Conservation (phyloP, 495 filamentous ascomycete species). For the Penicillium pancosmium region DNA sequence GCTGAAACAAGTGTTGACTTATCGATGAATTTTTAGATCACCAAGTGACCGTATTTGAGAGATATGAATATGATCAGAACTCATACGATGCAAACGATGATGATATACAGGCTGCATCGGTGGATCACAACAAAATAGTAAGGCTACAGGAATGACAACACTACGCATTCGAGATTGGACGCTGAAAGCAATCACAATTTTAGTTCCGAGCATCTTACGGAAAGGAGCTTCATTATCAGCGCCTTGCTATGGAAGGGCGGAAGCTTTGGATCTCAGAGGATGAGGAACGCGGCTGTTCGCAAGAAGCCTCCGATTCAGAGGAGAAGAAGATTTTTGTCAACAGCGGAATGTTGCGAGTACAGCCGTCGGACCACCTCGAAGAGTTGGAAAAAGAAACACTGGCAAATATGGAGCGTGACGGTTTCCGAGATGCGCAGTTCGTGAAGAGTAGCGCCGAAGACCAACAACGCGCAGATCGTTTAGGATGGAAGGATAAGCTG, state of each 20-base stretch:
- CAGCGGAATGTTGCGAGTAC: slow-evolving; percentile 20
- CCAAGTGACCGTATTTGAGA: slow-evolving; percentile 20
- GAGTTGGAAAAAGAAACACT: slow-evolving; percentile 18
- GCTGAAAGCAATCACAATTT: neutral
- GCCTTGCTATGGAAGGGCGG: slow-evolving; percentile 21
- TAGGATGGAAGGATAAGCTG: slow-evolving; percentile 21
- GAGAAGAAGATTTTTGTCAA: slow-evolving; percentile 16
- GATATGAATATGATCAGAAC: slow-evolving; percentile 16
- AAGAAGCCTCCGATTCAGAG: neutral
- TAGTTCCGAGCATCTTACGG: slow-evolving; percentile 26
- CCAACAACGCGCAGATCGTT: slow-evolving; percentile 12
- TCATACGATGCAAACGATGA: slow-evolving; percentile 15
- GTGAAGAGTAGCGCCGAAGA: slow-evolving; percentile 20
- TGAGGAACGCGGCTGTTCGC: slow-evolving; percentile 14
- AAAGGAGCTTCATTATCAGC: slow-evolving; percentile 22
- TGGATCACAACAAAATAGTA: slow-evolving; percentile 24
- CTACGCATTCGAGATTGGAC: neutral
- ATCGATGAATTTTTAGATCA: slow-evolving; percentile 7
- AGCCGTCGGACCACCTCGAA: slow-evolving; percentile 15
- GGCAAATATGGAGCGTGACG: slow-evolving; percentile 21
- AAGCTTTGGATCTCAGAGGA: slow-evolving; percentile 18
- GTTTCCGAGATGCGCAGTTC: slow-evolving; percentile 20
- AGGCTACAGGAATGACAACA: neutral
- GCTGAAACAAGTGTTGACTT: neutral
- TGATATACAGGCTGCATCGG: slow-evolving; percentile 21